Evolutionary conservation across 179 eudicot genomes (phyloP).

Genomic region (Camellia oleifera): DNA sequence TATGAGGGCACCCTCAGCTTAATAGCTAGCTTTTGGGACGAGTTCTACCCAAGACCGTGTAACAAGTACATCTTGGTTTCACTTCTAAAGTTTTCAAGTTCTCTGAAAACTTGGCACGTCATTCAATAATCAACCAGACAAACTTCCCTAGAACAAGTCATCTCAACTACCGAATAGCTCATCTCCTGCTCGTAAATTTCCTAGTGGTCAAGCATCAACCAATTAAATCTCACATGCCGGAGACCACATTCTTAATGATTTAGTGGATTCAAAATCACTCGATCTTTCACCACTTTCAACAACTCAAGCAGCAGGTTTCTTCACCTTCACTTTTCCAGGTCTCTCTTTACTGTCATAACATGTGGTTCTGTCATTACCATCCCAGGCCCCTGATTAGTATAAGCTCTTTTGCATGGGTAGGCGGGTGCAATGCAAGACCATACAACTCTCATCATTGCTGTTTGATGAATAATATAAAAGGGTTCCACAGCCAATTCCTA

Average conservation of each 20-base stretch:
- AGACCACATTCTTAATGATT: not conserved
- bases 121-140: not conserved
- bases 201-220: not conserved
- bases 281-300: not conserved
- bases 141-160: not conserved
- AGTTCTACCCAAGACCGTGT: no score
- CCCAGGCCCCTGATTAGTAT: slow-evolving; percentile 8
- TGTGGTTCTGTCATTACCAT: not conserved
- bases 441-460: slow-evolving; percentile 10
- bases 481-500: not conserved
- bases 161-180: not conserved
- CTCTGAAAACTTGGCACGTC: no score
- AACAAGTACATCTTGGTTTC: not conserved
- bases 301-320: not conserved
- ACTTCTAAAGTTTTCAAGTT: not conserved
- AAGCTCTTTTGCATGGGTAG: slow-evolving; percentile 4
- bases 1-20: no score
- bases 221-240: not conserved
- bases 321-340: not conserved
- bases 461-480: not conserved
- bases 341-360: not conserved
- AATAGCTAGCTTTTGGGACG: no score
- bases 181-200: slow-evolving; percentile 1
- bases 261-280: no score
- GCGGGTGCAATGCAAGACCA: slow-evolving; percentile 2